Base-by-base conservation (phyloP, 306 rosid genomes). In the Lupinus albus region DNA sequence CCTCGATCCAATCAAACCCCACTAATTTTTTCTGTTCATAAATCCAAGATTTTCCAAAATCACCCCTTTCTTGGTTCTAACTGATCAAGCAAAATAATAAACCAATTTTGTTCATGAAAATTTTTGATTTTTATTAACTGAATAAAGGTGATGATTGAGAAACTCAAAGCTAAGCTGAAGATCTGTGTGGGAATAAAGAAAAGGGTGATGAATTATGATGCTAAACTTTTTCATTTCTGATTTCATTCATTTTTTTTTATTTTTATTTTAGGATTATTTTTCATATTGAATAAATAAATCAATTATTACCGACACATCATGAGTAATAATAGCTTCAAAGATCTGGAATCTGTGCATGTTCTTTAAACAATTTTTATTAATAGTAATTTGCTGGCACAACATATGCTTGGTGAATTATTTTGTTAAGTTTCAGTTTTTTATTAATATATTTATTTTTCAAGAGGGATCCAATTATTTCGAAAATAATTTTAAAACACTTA, bases 261-360 rank as follows among this genome's bases (percentile, higher is more conserved):
- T 25, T 25, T 25, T 25, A 61, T 52, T 63, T 58, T 75, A 58
- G 48, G 50, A 28, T 28, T 33, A 33, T 38, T 68, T 48, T 56
- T 13, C 0, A 9, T 73, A 49, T 44, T 44, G 12, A 28, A 45
- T 13, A 75, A 77, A 61, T 13, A 80, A 80, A 60, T 78, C 81
- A 72, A 79, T 70, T 79, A 84, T 84, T 86, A 72, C 90, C 92
- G 92, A 84, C 84, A 87, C 79, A 88, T 71, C 82, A 79, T 73
- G 81, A 69, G 78, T 71, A 68, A 76, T 73, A 80, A 59, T 63
- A 72, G 74, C 63, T 78, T 76, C 80, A 68, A 76, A 74, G 81
- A 58, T 73, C 80, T 46, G 79, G 30, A 25, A 25, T 75, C 80
- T 72, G 75, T 72, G 75, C 76, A 67, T 49, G 77, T 70, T 79